These are phyloP conservation scores for Prunus padus DNA, from an alignment of 306 rosid genomes.

Conservation along the genomic window DNA sequence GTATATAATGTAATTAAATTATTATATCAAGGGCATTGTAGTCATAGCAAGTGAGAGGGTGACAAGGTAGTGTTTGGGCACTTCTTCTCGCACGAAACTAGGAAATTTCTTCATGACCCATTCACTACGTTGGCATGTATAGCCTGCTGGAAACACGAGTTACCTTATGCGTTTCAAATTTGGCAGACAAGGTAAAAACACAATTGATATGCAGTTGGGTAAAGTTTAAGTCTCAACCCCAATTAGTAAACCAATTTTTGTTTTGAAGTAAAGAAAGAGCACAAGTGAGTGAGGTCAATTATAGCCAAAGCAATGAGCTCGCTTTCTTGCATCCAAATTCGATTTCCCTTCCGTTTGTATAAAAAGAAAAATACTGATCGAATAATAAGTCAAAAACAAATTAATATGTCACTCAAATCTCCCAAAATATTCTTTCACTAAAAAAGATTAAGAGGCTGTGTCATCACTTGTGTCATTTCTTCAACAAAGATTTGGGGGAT, in stretches of 20 bases:
- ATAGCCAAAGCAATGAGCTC: too few species aligned
- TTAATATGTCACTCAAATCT: background rate
- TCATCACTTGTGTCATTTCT: background rate
- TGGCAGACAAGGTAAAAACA: too few species aligned
- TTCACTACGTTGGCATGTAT: background rate
- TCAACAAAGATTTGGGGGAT: background rate
- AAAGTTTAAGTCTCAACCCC: too few species aligned
- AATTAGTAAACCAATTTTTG: too few species aligned
- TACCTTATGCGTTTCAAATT: too few species aligned
- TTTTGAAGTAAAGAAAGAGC: too few species aligned
- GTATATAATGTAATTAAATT: background rate
- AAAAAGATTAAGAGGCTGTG: background rate
- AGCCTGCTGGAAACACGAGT: background rate
- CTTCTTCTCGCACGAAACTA: slow-evolving; percentile 5
- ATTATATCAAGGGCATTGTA: background rate
- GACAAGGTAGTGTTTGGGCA: background rate
- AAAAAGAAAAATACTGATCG: accelerated
- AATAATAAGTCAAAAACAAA: background rate
- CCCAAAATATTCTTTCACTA: background rate
- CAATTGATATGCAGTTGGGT: too few species aligned
- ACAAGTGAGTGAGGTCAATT: too few species aligned
- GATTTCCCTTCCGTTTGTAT: too few species aligned
- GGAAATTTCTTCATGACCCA: slow-evolving; percentile 11
- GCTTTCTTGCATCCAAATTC: too few species aligned
- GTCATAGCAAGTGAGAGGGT: background rate